Evolutionary conservation across 371 early-diverging fungal species (phyloP).

Genomic region (Thermomucor indicae-seudaticae): DNA sequence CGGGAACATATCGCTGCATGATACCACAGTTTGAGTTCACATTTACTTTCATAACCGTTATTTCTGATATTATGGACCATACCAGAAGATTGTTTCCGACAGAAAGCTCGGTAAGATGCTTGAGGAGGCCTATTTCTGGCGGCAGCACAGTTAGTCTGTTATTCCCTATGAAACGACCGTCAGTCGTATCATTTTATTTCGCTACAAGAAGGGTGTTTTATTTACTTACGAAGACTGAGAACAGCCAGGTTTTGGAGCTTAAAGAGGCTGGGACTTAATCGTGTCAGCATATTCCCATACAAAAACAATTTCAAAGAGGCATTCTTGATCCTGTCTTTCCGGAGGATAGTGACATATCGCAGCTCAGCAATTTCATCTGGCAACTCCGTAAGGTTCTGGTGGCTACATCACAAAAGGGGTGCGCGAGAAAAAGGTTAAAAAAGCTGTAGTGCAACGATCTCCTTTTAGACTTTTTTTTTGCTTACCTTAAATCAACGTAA

Average conservation of each 20-base stretch:
- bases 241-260: slow-evolving; percentile 48
- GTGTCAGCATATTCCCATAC: slow-evolving; percentile 37
- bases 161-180: no score
- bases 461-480: background rate
- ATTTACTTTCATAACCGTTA: slow-evolving; percentile 1
- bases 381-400: slow-evolving; percentile 43
- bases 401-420: slow-evolving; percentile 17
- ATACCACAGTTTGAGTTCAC: background rate
- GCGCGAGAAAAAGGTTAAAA: background rate
- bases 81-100: slow-evolving; percentile 57
- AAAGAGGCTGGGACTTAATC: slow-evolving; percentile 40
- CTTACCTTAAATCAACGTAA: slow-evolving; percentile 53
- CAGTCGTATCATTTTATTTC: no score
- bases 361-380: slow-evolving; percentile 52
- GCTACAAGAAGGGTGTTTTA: no score
- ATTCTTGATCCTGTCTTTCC: slow-evolving; percentile 37
- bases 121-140: slow-evolving; percentile 52
- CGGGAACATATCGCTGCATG: slow-evolving; percentile 27
- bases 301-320: slow-evolving; percentile 50
- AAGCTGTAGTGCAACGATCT: background rate
- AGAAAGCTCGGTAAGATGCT: slow-evolving; percentile 53
- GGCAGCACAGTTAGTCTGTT: slow-evolving; percentile 45
- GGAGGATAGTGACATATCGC: slow-evolving; percentile 44
- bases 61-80: no score
- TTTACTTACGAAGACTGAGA: slow-evolving; percentile 48